Evolutionary conservation across 106 monocot species (phyloP), one percentile per base, ranked within the genome.

Genomic region (Acanthochlamys bracteata): DNA sequence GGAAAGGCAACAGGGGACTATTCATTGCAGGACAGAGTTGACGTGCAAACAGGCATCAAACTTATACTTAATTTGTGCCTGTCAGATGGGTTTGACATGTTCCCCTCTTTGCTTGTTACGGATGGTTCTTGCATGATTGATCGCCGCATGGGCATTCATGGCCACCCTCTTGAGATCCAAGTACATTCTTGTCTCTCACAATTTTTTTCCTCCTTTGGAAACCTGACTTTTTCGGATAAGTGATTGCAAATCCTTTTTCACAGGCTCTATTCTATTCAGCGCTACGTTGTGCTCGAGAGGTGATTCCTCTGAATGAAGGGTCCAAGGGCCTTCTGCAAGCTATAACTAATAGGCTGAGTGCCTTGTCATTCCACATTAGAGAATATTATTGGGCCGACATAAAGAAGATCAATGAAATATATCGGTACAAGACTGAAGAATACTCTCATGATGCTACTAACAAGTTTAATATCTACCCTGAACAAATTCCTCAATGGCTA

Each of bases 41-140:
- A 86, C 75, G 95, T 90, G 0, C 95, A 95, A 72, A 90, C 87
- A 4, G 95, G 95, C 52, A 95, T 95, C 26, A 84, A 70, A 64
- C 58, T 90, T 56, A 84, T 95, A 43, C 63, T 95, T 53, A 95
- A 90, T 72, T 78, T 95, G 57, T 95, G 95, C 69, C 70, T 95
- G 42, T 70, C 95, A 6, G 94, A 94, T 78, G 94, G 94, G 7
- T 94, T 94, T 73, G 94, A 94, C 74, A 94, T 94, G 94, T 94
- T 94, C 55, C 94, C 94, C 51, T 77, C 94, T 52, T 63, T 94
- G 61, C 73, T 94, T 17, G 94, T 94, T 43, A 95, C 95, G 24
- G 95, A 95, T 82, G 95, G 95, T 8, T 95, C 90, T 19, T 95
- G 95, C 78, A 95, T 95, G 95, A 90, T 95, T 73, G 95, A 95